These are phyloP conservation scores for Vigna unguiculata DNA, from an alignment of 306 rosid species.

Conservation along the genomic window DNA sequence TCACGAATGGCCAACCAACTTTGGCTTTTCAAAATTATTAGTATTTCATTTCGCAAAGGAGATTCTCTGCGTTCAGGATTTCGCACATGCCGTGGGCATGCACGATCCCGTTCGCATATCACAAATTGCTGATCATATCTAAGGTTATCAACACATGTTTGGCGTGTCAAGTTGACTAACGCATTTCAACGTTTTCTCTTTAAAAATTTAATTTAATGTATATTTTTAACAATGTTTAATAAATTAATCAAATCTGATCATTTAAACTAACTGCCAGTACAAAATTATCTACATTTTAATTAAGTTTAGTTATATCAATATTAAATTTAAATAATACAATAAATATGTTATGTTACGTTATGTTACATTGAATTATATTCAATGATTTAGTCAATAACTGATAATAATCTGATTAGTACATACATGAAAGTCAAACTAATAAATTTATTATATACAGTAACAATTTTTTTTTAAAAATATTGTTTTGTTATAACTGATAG, in stretches of 20 bases:
- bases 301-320: too few species aligned
- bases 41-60: neutral
- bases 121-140: neutral
- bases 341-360: neutral
- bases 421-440: neutral
- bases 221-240: neutral
- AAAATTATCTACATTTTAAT: too few species aligned
- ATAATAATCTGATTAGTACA: neutral
- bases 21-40: conserved; percentile 14
- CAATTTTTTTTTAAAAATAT: too few species aligned
- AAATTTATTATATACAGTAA: neutral
- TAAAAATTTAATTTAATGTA: too few species aligned
- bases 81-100: neutral
- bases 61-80: neutral
- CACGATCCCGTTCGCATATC: neutral
- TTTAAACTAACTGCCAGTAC: too few species aligned
- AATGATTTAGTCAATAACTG: conserved; percentile 3
- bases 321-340: too few species aligned
- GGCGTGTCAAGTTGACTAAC: neutral
- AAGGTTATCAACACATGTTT: neutral
- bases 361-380: neutral
- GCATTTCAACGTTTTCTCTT: too few species aligned
- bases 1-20: conserved; percentile 30
- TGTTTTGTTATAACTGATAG: neutral
- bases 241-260: too few species aligned